Percentiles rank a stretch among this genome's conserved stretches.
Conservation (phyloP, 352 stramenopile species). For the Phytopythium aichiense region DNA sequence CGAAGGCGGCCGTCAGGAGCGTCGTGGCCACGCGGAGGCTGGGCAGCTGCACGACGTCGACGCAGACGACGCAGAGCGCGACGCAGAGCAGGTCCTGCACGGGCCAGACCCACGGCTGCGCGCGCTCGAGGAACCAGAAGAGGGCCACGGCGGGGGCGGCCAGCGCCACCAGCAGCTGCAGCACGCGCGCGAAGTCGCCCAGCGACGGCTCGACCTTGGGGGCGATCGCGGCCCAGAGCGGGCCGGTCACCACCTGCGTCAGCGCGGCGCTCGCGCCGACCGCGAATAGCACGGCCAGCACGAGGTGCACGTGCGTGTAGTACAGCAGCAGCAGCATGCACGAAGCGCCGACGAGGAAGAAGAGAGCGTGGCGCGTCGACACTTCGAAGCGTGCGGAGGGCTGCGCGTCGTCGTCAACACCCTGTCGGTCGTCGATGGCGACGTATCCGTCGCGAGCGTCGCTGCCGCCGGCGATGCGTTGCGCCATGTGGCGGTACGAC, state of each 20-base stretch:
- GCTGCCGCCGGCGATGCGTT: slow-evolving; percentile 7
- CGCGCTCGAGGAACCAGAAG: slow-evolving; percentile 59
- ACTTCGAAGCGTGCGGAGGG: slow-evolving; percentile 26
- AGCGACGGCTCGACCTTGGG: slow-evolving; percentile 5
- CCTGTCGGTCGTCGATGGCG: slow-evolving; percentile 19
- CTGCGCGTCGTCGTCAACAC: neutral
- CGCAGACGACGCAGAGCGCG: slow-evolving; percentile 87
- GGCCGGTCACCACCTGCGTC: slow-evolving; percentile 38
- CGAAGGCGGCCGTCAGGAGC: slow-evolving; percentile 85
- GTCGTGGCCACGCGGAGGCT: slow-evolving; percentile 76
- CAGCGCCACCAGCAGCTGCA: slow-evolving; percentile 19
- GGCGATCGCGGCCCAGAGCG: slow-evolving; percentile 21
- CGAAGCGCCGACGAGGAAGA: slow-evolving; percentile 56
- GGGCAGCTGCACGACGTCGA: slow-evolving; percentile 77
- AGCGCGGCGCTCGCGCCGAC: slow-evolving; percentile 42
- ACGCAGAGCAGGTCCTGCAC: slow-evolving; percentile 87
- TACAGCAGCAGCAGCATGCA: slow-evolving; percentile 55
- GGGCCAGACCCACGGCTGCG: slow-evolving; percentile 69
- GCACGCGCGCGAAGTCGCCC: slow-evolving; percentile 4
- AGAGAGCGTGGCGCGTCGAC: slow-evolving; percentile 42
- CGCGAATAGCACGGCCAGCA: slow-evolving; percentile 58
- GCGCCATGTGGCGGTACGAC: slow-evolving; percentile 46
- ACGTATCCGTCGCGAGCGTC: slow-evolving; percentile 16
- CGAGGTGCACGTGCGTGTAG: slow-evolving; percentile 53
- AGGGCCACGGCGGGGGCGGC: slow-evolving; percentile 18